Evolutionary conservation across 2,329 filamentous ascomycete genomes (phyloP).

Genomic region (Ophiosphaerella herpotricha): DNA sequence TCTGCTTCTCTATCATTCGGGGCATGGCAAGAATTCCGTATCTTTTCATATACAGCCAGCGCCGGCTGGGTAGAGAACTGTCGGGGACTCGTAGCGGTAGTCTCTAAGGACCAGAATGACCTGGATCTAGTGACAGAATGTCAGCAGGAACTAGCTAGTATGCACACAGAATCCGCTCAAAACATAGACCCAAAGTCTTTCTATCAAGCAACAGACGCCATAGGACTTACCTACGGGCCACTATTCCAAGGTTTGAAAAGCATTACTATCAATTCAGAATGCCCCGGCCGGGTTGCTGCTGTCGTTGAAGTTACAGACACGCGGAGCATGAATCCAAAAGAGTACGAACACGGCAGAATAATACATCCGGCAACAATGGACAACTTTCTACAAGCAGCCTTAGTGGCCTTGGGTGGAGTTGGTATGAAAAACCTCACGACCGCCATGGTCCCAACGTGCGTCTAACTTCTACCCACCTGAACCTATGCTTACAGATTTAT

Average conservation of each 20-base stretch:
- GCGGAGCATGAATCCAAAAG: constrained; percentile 8
- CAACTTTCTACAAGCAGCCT: constrained; percentile 14
- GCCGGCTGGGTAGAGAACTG: constrained; percentile 21
- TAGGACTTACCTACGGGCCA: constrained; percentile 19
- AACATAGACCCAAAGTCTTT: constrained; percentile 5
- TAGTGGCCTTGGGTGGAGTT: constrained; percentile 9
- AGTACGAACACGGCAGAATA: constrained; percentile 17
- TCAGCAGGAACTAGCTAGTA: constrained; percentile 2
- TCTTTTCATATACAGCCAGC: constrained; percentile 18
- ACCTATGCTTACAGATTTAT: not conserved
- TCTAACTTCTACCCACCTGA: no score
- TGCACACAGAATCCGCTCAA: not conserved
- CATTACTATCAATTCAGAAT: not conserved
- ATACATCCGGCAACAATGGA: constrained; percentile 27
- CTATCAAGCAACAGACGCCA: constrained; percentile 9
- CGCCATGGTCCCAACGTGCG: constrained; percentile 16
- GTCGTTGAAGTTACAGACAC: constrained; percentile 17
- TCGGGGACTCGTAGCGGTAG: constrained; percentile 12
- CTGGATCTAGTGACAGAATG: constrained; percentile 7
- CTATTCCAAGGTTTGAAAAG: constrained; percentile 13
- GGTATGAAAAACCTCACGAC: constrained; percentile 3
- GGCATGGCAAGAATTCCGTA: constrained; percentile 18
- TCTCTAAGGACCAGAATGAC: not conserved
- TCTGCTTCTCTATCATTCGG: constrained; percentile 1
- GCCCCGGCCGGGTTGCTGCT: constrained; percentile 3